Conservation (phyloP, 2,329 filamentous ascomycete species). For the Phoma sp. region DNA sequence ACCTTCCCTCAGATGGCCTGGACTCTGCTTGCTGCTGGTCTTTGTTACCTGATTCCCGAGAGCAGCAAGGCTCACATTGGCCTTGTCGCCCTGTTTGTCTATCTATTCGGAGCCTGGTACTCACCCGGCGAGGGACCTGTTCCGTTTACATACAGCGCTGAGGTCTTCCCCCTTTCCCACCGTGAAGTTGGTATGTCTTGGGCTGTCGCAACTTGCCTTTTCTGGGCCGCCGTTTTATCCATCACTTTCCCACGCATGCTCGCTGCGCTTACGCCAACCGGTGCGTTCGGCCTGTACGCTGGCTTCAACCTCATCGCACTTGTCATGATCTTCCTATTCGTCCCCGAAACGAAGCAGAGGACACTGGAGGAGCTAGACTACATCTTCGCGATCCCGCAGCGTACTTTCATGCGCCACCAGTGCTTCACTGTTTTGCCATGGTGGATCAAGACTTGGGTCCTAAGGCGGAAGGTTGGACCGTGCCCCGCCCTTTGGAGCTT, state of each 20-base stretch:
- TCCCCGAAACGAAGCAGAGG: conserved; percentile 59
- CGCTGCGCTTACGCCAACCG: conserved; percentile 56
- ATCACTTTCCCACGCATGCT: conserved; percentile 70
- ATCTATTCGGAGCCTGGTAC: conserved; percentile 59
- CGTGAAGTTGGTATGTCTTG: conserved; percentile 76
- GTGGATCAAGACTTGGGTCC: conserved; percentile 55
- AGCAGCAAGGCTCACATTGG: conserved; percentile 53
- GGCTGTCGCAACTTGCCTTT: conserved; percentile 71
- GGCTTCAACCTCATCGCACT: conserved; percentile 67
- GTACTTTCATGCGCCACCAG: conserved; percentile 50
- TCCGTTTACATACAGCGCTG: conserved; percentile 51
- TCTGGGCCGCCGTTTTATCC: conserved; percentile 65
- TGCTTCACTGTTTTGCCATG: conserved; percentile 48
- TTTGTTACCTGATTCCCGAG: conserved; percentile 61
- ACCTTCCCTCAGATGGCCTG: conserved; percentile 61
- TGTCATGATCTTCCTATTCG: conserved; percentile 68
- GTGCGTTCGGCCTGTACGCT: conserved; percentile 68
- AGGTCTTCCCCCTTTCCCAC: conserved; percentile 74
- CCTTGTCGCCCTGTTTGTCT: conserved; percentile 64
- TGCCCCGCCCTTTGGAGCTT: conserved; percentile 29
- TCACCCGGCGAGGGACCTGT: conserved; percentile 59
- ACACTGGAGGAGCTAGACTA: conserved; percentile 60
- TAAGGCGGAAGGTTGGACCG: conserved; percentile 44
- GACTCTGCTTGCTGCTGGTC: conserved; percentile 56
- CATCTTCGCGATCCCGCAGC: conserved; percentile 57